A percentile compares a stretch with the other conserved stretches of the same genome.
Evolutionary conservation across 345 rosid species (phyloP).

Genomic region (Salix arbutifolia): DNA sequence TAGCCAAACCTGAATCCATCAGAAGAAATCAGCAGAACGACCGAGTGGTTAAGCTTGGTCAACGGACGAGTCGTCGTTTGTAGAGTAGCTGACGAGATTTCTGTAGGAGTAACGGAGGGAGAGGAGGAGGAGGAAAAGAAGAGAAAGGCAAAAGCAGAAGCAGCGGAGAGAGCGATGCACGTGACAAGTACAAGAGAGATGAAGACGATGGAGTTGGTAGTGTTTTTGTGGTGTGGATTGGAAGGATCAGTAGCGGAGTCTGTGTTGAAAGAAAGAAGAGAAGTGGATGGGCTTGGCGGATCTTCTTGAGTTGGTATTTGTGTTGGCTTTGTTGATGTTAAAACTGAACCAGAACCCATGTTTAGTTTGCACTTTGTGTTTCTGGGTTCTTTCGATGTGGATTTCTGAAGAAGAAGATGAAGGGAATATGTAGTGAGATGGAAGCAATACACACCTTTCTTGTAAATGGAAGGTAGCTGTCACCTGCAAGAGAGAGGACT

Average conservation of each 20-base stretch:
- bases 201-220: constrained; percentile 44
- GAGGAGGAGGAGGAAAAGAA: constrained; percentile 38
- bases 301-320: constrained; percentile 37
- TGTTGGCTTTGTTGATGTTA: constrained; percentile 36
- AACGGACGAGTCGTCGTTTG: constrained; percentile 47
- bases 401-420: neutral
- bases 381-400: neutral
- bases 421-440: neutral
- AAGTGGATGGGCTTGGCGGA: constrained; percentile 34
- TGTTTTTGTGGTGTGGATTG: constrained; percentile 15
- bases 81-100: constrained; percentile 4
- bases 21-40: constrained; percentile 72
- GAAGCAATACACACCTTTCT: too few relatives aligned
- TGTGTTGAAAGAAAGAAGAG: constrained; percentile 55
- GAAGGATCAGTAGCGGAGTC: constrained; percentile 29
- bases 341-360: constrained; percentile 38
- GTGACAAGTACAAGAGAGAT: constrained; percentile 47
- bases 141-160: constrained; percentile 64
- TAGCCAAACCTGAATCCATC: constrained; percentile 96
- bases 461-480: neutral
- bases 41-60: constrained; percentile 56
- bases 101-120: neutral
- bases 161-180: constrained; percentile 68
- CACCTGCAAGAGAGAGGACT: neutral
- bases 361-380: neutral